These are phyloP conservation scores for Royoungia palumana DNA, from an alignment of 768 basidiomycete genomes.

Conservation along the genomic window DNA sequence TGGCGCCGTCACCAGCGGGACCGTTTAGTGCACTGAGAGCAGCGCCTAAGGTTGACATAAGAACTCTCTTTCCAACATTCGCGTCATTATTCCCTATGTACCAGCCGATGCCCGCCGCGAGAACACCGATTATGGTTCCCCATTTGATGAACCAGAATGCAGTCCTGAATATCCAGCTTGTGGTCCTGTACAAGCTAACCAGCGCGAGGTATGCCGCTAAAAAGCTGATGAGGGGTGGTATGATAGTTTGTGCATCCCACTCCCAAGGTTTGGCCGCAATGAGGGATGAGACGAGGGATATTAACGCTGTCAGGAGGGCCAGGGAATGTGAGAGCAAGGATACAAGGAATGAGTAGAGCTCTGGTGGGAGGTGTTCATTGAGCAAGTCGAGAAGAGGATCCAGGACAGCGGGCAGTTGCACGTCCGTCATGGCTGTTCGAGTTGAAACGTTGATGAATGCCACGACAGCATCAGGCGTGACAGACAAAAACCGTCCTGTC, in stretches of 20 bases:
- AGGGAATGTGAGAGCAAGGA: slow-evolving; percentile 51
- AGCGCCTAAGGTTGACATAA: slow-evolving; percentile 40
- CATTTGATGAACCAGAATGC: slow-evolving; percentile 73
- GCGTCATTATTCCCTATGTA: slow-evolving; percentile 42
- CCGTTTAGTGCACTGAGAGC: slow-evolving; percentile 43
- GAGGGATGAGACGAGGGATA: slow-evolving; percentile 47
- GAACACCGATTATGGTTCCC: slow-evolving; percentile 55
- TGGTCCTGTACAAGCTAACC: slow-evolving; percentile 74
- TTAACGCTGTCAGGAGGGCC: slow-evolving; percentile 46
- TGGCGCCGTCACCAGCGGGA: slow-evolving; percentile 30
- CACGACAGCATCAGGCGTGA: slow-evolving; percentile 23
- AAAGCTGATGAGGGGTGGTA: slow-evolving; percentile 73
- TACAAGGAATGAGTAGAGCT: slow-evolving; percentile 50
- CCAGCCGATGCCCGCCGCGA: slow-evolving; percentile 57
- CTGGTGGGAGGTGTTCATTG: slow-evolving; percentile 50
- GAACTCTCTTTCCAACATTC: slow-evolving; percentile 29
- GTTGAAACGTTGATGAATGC: slow-evolving; percentile 12
- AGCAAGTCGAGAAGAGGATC: slow-evolving; percentile 55
- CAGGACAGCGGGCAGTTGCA: slow-evolving; percentile 46
- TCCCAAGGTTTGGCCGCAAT: slow-evolving; percentile 49
- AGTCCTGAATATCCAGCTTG: slow-evolving; percentile 67
- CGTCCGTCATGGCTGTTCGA: slow-evolving; percentile 24
- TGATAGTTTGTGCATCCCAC: slow-evolving; percentile 64
- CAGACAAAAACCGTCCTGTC: slow-evolving; percentile 8
- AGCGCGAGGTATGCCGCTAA: slow-evolving; percentile 73